Evolutionary conservation across 2,329 filamentous ascomycete genomes (phyloP).

Genomic region (Cladosporium sp.): DNA sequence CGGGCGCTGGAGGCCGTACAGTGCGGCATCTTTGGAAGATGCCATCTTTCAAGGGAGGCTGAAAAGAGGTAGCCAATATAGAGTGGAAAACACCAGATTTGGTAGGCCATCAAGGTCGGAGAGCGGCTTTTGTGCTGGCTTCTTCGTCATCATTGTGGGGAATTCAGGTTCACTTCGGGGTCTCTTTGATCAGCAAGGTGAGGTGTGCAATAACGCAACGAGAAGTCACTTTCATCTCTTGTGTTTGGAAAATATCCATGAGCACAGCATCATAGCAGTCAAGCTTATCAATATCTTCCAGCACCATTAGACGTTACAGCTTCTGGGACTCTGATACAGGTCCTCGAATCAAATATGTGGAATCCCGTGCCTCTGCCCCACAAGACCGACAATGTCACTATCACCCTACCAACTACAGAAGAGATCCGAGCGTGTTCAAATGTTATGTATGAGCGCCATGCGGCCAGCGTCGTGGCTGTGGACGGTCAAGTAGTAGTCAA

Average conservation of each 20-base stretch:
- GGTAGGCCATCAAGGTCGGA: conserved; percentile 12
- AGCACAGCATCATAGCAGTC: background rate
- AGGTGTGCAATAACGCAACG: background rate
- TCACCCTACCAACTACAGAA: too few species aligned
- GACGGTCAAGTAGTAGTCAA: too few species aligned
- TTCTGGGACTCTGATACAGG: too few species aligned
- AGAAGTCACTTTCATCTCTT: background rate
- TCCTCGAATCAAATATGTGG: too few species aligned
- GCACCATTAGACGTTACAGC: too few species aligned
- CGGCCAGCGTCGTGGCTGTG: too few species aligned
- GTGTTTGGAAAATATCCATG: background rate
- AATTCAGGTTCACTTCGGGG: background rate
- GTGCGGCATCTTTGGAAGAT: conserved; percentile 56
- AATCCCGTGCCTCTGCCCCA: too few species aligned
- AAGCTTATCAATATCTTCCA: background rate
- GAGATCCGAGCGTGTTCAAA: too few species aligned
- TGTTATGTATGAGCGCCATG: too few species aligned
- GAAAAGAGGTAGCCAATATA: background rate
- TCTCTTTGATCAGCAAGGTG: background rate
- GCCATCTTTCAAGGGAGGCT: background rate
- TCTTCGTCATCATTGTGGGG: conserved; percentile 4
- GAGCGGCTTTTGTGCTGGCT: background rate
- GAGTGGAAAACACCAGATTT: background rate
- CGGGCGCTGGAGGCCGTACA: conserved; percentile 74
- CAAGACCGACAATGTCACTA: too few species aligned